Evolutionary conservation across 306 rosid species (phyloP).

Genomic region (Dryas alaskensis): DNA sequence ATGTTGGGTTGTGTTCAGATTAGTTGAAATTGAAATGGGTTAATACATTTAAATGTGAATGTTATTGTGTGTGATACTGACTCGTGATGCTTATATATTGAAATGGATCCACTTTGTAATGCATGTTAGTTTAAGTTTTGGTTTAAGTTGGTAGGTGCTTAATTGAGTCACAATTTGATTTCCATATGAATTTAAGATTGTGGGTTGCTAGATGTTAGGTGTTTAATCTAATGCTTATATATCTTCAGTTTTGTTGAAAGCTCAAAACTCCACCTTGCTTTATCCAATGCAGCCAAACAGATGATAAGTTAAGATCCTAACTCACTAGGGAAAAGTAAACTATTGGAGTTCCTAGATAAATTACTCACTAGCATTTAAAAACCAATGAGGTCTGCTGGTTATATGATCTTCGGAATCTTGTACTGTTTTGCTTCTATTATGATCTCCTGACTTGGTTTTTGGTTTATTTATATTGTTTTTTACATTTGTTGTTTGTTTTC

Average conservation of each 20-base stretch:
- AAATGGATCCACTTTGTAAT: neutral
- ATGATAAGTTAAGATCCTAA: neutral
- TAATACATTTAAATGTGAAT: neutral
- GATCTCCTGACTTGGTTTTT: neutral
- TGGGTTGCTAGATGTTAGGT: neutral
- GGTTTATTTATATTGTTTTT: neutral
- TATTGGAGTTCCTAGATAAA: neutral
- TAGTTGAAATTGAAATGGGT: neutral
- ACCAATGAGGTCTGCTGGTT: neutral
- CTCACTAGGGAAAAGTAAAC: neutral
- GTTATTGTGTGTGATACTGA: neutral
- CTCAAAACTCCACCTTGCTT: neutral
- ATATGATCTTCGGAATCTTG: neutral
- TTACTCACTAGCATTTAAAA: neutral
- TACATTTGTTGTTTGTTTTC: neutral
- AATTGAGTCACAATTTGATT: neutral
- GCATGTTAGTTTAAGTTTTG: neutral
- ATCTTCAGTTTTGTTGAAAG: neutral
- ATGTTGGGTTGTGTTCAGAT: slow-evolving; percentile 8
- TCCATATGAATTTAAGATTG: neutral
- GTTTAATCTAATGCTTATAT: neutral
- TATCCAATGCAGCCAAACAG: neutral
- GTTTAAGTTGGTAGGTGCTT: neutral
- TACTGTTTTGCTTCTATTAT: neutral
- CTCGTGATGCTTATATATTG: neutral